These are phyloP conservation scores for Penicillium sp. DNA, from an alignment of 2,329 filamentous ascomycete genomes.

Conservation along the genomic window DNA sequence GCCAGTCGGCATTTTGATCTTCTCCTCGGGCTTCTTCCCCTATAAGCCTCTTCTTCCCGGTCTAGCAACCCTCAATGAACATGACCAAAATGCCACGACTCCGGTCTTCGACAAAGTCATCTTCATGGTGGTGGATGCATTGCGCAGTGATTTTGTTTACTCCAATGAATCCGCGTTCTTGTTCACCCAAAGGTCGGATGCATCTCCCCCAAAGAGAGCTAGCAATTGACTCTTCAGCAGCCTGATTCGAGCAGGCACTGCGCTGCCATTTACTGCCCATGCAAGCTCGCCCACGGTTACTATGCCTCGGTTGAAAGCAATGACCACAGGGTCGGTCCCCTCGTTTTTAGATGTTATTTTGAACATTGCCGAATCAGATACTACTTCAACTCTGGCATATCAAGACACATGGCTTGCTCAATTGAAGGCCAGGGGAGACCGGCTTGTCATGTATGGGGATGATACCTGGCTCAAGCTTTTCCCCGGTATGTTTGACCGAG, in stretches of 20 bases:
- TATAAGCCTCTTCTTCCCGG: slow-evolving; percentile 93
- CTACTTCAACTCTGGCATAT: slow-evolving; percentile 74
- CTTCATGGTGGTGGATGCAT: slow-evolving; percentile 96
- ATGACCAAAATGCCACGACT: slow-evolving; percentile 48
- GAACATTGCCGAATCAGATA: slow-evolving; percentile 92
- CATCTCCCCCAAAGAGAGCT: neutral
- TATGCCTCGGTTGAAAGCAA: slow-evolving; percentile 95
- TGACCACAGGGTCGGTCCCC: slow-evolving; percentile 96
- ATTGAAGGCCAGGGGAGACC: slow-evolving; percentile 70
- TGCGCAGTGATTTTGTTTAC: slow-evolving; percentile 94
- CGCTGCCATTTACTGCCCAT: slow-evolving; percentile 90
- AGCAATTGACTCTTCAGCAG: slow-evolving; percentile 43
- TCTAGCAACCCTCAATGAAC: slow-evolving; percentile 60
- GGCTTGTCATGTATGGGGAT: slow-evolving; percentile 90
- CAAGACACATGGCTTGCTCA: slow-evolving; percentile 98
- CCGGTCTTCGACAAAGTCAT: slow-evolving; percentile 82
- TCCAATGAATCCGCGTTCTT: slow-evolving; percentile 71
- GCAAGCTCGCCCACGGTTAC: slow-evolving; percentile 96
- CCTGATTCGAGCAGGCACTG: slow-evolving; percentile 74
- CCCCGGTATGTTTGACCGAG: slow-evolving; percentile 75
- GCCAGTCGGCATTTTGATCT: slow-evolving; percentile 66
- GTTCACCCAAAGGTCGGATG: slow-evolving; percentile 73
- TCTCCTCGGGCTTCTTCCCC: slow-evolving; percentile 91
- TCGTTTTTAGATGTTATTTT: slow-evolving; percentile 96
- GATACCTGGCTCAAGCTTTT: slow-evolving; percentile 99